phyloP scores from a whole-genome alignment of 495 filamentous ascomycete species.

The Trichoderma reesei region DNA sequence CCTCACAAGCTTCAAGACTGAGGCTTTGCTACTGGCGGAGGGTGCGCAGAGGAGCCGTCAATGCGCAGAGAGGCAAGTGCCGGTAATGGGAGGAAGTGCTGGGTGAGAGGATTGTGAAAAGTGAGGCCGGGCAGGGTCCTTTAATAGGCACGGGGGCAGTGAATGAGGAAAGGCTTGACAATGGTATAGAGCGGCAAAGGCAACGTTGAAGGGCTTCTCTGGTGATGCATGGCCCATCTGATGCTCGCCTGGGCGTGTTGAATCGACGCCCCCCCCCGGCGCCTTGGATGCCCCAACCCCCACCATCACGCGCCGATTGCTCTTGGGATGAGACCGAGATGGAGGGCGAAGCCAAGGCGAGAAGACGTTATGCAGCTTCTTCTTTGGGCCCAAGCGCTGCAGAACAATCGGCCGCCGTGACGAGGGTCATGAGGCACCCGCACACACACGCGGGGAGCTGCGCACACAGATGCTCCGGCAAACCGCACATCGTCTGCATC shows the following conservation, averaged over 20 bases:
- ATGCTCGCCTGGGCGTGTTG: too few species aligned
- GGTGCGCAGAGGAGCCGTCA: not conserved
- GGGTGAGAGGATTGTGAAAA: slow-evolving; percentile 7
- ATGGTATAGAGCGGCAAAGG: not conserved
- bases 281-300: not conserved
- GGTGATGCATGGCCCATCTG: not conserved
- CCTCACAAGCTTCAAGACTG: not conserved
- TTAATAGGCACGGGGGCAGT: not conserved
- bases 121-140: not conserved
- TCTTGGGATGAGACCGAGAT: slow-evolving; percentile 3
- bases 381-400: slow-evolving; percentile 6
- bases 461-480: slow-evolving; percentile 1
- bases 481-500: not conserved
- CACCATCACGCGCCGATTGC: slow-evolving; percentile 6
- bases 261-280: slow-evolving; percentile 6
- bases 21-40: not conserved
- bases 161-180: not conserved
- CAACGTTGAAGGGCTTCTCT: not conserved
- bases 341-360: slow-evolving; percentile 4
- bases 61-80: not conserved
- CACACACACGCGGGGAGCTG: not conserved
- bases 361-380: slow-evolving; percentile 2
- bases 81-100: not conserved
- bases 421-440: slow-evolving; percentile 6
- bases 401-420: not conserved